These are phyloP conservation scores for Fusarium begoniae DNA, from an alignment of 2,329 filamentous ascomycete species.

Conservation along the genomic window DNA sequence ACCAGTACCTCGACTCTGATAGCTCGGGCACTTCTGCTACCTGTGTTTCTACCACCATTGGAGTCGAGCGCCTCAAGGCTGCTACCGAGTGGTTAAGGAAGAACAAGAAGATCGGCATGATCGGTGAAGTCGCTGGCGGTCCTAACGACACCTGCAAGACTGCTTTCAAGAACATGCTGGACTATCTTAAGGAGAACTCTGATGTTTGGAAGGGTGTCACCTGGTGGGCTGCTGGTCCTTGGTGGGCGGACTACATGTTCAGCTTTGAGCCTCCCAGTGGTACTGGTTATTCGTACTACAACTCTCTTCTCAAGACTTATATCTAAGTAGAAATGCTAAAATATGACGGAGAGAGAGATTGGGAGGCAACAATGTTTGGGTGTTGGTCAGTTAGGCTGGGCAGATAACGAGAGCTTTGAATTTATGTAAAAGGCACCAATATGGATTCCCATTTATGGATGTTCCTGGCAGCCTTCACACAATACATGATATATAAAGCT, in stretches of 20 bases:
- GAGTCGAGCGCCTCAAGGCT: conserved; percentile 56
- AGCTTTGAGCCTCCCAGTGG: conserved; percentile 59
- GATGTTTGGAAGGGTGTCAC: conserved; percentile 67
- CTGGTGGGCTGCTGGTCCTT: conserved; percentile 68
- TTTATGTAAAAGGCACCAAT: not conserved
- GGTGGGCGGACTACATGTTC: conserved; percentile 64
- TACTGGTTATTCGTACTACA: conserved; percentile 50
- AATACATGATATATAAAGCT: not conserved
- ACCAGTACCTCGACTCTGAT: conserved; percentile 67
- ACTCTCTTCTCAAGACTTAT: conserved; percentile 38
- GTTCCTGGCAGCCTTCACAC: not conserved
- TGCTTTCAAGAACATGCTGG: conserved; percentile 62
- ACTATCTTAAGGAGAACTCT: conserved; percentile 61
- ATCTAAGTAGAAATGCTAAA: not conserved
- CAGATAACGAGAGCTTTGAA: not conserved
- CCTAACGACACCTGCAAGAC: conserved; percentile 60
- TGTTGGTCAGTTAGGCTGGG: not conserved
- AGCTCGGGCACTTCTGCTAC: conserved; percentile 58
- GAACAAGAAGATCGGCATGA: conserved; percentile 63
- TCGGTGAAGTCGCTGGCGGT: conserved; percentile 67
- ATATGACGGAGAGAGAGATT: not conserved
- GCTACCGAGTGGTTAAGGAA: conserved; percentile 64
- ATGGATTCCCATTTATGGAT: not conserved
- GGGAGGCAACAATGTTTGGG: accelerated
- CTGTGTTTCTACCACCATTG: conserved; percentile 61